Evolutionary conservation across 805 yeast genomes (phyloP).

Genomic region (Wickerhamiella occidentalis): DNA sequence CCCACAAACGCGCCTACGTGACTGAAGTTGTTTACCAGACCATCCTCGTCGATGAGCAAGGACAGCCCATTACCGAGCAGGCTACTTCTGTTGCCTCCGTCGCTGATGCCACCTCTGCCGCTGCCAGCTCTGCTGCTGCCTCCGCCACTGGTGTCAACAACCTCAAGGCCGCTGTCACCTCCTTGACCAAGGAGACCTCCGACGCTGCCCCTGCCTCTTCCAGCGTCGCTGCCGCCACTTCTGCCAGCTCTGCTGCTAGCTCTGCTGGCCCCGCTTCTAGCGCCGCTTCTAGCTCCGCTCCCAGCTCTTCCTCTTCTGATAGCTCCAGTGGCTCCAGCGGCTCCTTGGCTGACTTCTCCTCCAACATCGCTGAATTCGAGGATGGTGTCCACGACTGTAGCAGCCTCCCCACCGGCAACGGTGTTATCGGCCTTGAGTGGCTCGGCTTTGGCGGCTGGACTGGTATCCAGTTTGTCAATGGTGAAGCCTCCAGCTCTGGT

Average conservation of each 20-base stretch:
- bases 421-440: conserved; percentile 65
- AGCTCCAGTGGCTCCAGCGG: conserved; percentile 20
- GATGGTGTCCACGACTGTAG: conserved; percentile 64
- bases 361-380: conserved; percentile 49
- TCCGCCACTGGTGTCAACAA: conserved; percentile 11
- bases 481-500: conserved; percentile 48
- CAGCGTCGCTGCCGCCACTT: background rate
- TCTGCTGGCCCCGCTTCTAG: conserved; percentile 22
- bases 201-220: conserved; percentile 18
- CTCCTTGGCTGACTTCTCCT: conserved; percentile 38
- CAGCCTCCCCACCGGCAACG: conserved; percentile 67
- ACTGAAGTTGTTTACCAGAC: conserved; percentile 39
- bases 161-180: conserved; percentile 11
- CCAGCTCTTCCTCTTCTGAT: conserved; percentile 27
- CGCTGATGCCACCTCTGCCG: conserved; percentile 23
- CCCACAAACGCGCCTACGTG: conserved; percentile 38
- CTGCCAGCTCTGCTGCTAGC: conserved; percentile 21
- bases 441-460: conserved; percentile 76
- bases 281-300: conserved; percentile 24
- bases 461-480: conserved; percentile 47
- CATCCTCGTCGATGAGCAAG: conserved; percentile 32
- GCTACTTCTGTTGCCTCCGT: conserved; percentile 29
- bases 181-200: conserved; percentile 12
- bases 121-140: conserved; percentile 22
- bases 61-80: conserved; percentile 27